phyloP scores from a whole-genome alignment of 1,284 basidiomycete species.

The Rhodotorula sp. region DNA sequence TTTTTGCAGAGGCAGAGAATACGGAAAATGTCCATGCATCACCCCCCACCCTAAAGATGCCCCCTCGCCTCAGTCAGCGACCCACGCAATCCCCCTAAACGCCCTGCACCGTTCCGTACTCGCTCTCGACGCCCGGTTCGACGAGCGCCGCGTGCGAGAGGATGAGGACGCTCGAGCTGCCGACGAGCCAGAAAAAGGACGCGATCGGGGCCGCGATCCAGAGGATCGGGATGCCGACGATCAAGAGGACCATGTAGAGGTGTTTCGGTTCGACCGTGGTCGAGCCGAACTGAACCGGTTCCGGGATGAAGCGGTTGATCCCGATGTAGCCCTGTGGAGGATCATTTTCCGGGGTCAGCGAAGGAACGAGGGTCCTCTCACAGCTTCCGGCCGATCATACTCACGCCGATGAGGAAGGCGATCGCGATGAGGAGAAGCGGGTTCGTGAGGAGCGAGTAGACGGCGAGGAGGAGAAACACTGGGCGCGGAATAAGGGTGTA shows the following conservation, averaged over 20 bases:
- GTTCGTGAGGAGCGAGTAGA: conserved; percentile 87
- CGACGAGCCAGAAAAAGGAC: conserved; percentile 50
- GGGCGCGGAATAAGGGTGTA: conserved; percentile 52
- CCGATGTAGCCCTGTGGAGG: conserved; percentile 65
- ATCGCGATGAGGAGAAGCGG: conserved; percentile 76
- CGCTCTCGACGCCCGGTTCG: conserved; percentile 85
- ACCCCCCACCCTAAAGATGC: too few species aligned
- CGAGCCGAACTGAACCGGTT: conserved; percentile 73
- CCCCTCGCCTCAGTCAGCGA: too few species aligned
- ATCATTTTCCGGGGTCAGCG: too few species aligned
- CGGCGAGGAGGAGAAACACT: conserved; percentile 72
- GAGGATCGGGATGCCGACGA: conserved; percentile 47
- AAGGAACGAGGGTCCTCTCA: too few species aligned
- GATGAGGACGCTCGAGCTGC: conserved; percentile 52
- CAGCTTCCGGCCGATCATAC: not conserved
- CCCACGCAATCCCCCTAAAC: too few species aligned
- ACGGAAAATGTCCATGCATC: too few species aligned
- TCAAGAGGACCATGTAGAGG: conserved; percentile 31
- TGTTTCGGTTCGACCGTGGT: conserved; percentile 73
- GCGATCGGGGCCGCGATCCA: conserved; percentile 38
- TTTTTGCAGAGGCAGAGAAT: too few species aligned
- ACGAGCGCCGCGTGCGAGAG: conserved; percentile 75
- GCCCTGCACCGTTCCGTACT: conserved; percentile 70
- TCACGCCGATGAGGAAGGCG: conserved; percentile 73
- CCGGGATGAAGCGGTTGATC: conserved; percentile 77